Base-by-base conservation (phyloP, 306 rosid species). In the Elaeagnus macrophylla region DNA sequence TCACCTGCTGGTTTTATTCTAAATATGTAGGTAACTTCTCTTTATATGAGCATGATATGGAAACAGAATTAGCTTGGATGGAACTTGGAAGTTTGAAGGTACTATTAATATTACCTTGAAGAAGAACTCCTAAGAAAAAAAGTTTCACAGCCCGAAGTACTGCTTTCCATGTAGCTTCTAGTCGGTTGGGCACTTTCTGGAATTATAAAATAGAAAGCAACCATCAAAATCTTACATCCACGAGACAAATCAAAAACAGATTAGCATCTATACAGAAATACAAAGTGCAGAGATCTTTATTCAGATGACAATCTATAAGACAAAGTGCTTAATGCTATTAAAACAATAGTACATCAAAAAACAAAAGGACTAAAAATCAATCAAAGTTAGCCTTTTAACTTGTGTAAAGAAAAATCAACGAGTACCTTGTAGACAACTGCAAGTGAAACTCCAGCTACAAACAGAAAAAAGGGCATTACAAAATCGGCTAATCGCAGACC, bases 401-500 rank as follows among this genome's bases (percentile, higher is more conserved):
- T 25, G 2, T 46, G 59, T 9, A 12, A 14, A 10, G 15, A 45
- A 51, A 44, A 12, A 16, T 7, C 35, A 10, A 5, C 14, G 2
- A 51, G 16, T 73, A 88, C 97, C 94, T 90, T 86, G 38, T 79
- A 86, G 25, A 60, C 71, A 63, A 90, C 88, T 0, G 95, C 81
- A 40, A 80, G 84, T 19, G 97, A 83, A 47, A 83, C 66, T 56
- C 95, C 97, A 48, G 81, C 88, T n/a, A 85, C 61, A 46, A 86
- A 90, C 9, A 90, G 88, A 39, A 90, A 90, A 60, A 80, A 86
- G 1, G 97, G 97, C 94, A 90, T 79, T 35, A 90, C 90, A 49
- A 83, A 45, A 76, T 90, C 97, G 1, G 97, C 97, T 67, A 90
- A 71, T 53, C 55, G 97, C 61, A 83, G 42, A 12, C 95, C 95